A percentile compares a stretch with the other conserved stretches of the same genome.
These are phyloP conservation scores for Kazachstania bromeliacearum DNA, from an alignment of 805 yeast genomes.

Conservation along the genomic window DNA sequence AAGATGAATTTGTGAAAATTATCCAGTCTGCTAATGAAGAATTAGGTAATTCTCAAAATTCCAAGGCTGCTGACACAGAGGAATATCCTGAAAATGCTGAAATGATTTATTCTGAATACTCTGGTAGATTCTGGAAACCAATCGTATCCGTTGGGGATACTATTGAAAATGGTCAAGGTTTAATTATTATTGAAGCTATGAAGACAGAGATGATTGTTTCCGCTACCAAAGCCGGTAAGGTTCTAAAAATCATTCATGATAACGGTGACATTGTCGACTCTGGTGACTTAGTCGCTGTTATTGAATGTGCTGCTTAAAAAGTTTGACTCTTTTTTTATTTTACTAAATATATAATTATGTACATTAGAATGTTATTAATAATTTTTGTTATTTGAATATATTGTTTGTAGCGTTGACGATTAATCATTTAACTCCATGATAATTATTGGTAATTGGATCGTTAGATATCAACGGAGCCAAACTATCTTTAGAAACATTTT, in stretches of 20 bases:
- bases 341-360: background rate
- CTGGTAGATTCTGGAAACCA: conserved; percentile 97
- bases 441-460: background rate
- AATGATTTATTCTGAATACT: conserved; percentile 82
- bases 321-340: background rate
- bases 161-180: conserved; percentile 66
- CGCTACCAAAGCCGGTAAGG: conserved; percentile 64
- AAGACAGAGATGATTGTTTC: conserved; percentile 91
- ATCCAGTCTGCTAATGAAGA: conserved; percentile 77
- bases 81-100: conserved; percentile 70
- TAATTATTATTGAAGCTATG: conserved; percentile 94
- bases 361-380: background rate
- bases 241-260: conserved; percentile 58
- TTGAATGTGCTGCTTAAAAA: conserved; percentile 4
- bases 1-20: conserved; percentile 75
- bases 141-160: conserved; percentile 68
- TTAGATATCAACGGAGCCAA: conserved; percentile 13
- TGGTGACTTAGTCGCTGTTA: conserved; percentile 86
- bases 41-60: conserved; percentile 44
- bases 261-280: conserved; percentile 97
- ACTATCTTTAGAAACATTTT: conserved; percentile 22
- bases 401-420: too few relatives aligned
- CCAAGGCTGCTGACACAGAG: conserved; percentile 38
- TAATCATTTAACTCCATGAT: background rate
- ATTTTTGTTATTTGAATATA: too few relatives aligned